Evolutionary conservation across 768 basidiomycete species (phyloP), one percentile per base, ranked within the genome.

Genomic region (Russula virescens): DNA sequence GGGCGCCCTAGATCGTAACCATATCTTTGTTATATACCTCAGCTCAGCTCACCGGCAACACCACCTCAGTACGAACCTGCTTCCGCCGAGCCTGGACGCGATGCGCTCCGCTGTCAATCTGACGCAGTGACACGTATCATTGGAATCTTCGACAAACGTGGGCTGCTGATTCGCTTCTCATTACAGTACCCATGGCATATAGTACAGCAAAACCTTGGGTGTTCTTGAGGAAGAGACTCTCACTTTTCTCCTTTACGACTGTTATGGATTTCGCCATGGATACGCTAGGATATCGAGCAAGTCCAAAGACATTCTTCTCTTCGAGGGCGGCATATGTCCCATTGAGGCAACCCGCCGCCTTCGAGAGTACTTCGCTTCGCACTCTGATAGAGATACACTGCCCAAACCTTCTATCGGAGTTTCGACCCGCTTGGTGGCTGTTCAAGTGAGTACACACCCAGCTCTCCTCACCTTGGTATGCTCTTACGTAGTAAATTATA

Each of bases 371-470:
- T 18, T 57, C 68, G 0, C 62, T 75, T 34, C 64, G 64, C 19
- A 68, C 62, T 7, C 62, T 73, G 48, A 58, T 75, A 1, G 64
- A 69, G 49, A 31, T 48, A 34, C 49, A 68, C 11, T 73, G 72
- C 51, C 73, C 73, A 10, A 73, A 69, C 43, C 59, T 75, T 42
- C 65, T 65, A 48, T 61, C 66, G 23, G 50, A 56, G 34, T 75
- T 71, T 62, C 58, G 63, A 13, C 71, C 73, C 9, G 68, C 73
- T 2, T 71, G 70, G 73, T 75, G 72, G 74, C 64, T 74, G 14
- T 67, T 64, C 45, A 72, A 62, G 73, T 71, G 49, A 53, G 71
- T 59, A 16, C 42, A 53, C 31, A 28, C 35, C 23, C n/a, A 19
- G 28, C 19, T 46, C 8, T 25, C 45, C 10, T 50, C 2, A 13